phyloP scores from a whole-genome alignment of 495 filamentous ascomycete species.

The Lichenothelia convexa region DNA sequence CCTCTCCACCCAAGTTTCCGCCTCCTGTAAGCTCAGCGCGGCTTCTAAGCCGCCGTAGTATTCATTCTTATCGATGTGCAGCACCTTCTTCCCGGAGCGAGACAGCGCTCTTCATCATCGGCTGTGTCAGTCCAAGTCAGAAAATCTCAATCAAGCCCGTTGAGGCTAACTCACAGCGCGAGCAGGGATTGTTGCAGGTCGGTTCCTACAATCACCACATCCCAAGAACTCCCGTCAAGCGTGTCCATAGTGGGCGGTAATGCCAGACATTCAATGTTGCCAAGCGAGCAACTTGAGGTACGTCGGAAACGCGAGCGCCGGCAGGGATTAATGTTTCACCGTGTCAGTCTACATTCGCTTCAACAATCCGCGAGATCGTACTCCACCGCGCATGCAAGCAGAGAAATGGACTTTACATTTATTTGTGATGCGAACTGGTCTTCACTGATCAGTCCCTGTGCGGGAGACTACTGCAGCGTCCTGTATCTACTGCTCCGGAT shows the following conservation, averaged over 20 bases:
- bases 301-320: not conserved
- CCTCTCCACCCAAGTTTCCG: slow-evolving; percentile 40
- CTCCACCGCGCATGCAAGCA: slow-evolving; percentile 4
- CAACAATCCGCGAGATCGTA: slow-evolving; percentile 1
- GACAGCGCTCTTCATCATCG: slow-evolving; percentile 62
- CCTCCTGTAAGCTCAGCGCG: slow-evolving; percentile 72
- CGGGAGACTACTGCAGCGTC: slow-evolving; percentile 54
- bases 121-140: slow-evolving; percentile 51
- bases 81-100: slow-evolving; percentile 74
- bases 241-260: slow-evolving; percentile 47
- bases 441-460: slow-evolving; percentile 56
- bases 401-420: slow-evolving; percentile 18
- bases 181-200: slow-evolving; percentile 80
- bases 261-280: slow-evolving; percentile 13
- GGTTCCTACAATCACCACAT: slow-evolving; percentile 79
- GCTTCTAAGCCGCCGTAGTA: slow-evolving; percentile 82
- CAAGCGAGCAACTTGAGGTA: slow-evolving; percentile 20
- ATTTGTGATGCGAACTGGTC: slow-evolving; percentile 22
- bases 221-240: slow-evolving; percentile 66
- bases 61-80: slow-evolving; percentile 72
- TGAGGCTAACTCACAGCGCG: slow-evolving; percentile 52
- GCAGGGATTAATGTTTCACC: not conserved
- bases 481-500: slow-evolving; percentile 95
- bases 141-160: slow-evolving; percentile 14
- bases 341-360: not conserved